Evolutionary conservation across 805 yeast species (phyloP).

Genomic region (Isabelozyma pseudorhagii): DNA sequence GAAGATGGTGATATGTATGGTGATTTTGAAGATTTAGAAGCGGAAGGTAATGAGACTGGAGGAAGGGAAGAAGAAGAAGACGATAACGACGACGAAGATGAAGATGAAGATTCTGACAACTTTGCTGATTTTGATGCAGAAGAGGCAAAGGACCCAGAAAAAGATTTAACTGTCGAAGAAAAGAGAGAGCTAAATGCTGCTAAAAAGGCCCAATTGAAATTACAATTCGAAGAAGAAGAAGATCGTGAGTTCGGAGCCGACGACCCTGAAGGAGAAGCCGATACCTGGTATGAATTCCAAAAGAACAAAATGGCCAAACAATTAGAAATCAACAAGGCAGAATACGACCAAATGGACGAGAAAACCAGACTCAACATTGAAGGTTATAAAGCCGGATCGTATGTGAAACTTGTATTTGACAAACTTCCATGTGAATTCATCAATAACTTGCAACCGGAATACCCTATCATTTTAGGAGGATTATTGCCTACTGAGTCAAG

Average conservation of each 20-base stretch:
- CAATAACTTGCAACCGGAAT: constrained; percentile 79
- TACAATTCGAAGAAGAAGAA: constrained; percentile 87
- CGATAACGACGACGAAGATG: constrained; percentile 23
- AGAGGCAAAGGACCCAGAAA: constrained; percentile 40
- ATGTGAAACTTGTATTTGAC: constrained; percentile 85
- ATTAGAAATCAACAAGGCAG: constrained; percentile 85
- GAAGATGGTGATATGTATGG: constrained; percentile 53
- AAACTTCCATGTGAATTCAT: constrained; percentile 85
- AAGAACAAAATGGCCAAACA: constrained; percentile 97
- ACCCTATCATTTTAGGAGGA: constrained; percentile 89
- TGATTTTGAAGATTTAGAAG: constrained; percentile 55
- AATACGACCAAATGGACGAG: constrained; percentile 67
- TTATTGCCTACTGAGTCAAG: constrained; percentile 85
- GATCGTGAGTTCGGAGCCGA: constrained; percentile 63
- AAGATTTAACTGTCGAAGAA: constrained; percentile 60
- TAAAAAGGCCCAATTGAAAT: constrained; percentile 81
- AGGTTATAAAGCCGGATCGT: constrained; percentile 91
- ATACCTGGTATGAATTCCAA: constrained; percentile 96
- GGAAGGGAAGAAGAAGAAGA: constrained; percentile 18
- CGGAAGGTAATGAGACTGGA: constrained; percentile 18
- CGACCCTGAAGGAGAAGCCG: constrained; percentile 79
- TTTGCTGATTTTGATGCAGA: constrained; percentile 56
- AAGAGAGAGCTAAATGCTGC: constrained; percentile 79
- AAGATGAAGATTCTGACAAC: constrained; percentile 30
- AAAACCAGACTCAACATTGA: constrained; percentile 79